Percentiles rank a stretch among this genome's conserved stretches.
phyloP scores from a whole-genome alignment of 352 stramenopile species.

The Pythium diclinum region DNA sequence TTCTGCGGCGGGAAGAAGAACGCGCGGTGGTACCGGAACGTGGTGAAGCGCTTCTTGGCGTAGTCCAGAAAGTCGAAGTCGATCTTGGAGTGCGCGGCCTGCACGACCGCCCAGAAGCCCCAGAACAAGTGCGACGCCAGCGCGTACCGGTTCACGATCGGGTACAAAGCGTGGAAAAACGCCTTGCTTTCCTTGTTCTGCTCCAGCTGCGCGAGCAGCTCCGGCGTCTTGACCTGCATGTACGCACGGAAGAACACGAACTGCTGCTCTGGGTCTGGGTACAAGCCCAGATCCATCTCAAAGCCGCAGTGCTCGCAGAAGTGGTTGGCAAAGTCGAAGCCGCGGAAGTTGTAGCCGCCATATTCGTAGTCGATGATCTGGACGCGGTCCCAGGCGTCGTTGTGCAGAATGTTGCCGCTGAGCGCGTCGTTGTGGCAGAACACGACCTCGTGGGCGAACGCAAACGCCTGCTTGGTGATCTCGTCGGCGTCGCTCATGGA shows the following conservation, averaged over 20 bases:
- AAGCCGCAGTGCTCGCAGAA: slow-evolving; percentile 95
- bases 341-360: slow-evolving; percentile 91
- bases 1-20: slow-evolving; percentile 45
- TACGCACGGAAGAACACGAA: slow-evolving; percentile 87
- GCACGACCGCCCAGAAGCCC: slow-evolving; percentile 93
- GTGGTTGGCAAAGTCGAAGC: slow-evolving; percentile 94
- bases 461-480: slow-evolving; percentile 70
- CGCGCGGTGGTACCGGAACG: slow-evolving; percentile 72
- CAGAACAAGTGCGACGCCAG: slow-evolving; percentile 92
- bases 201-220: slow-evolving; percentile 60
- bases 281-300: slow-evolving; percentile 85
- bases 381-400: slow-evolving; percentile 73
- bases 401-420: slow-evolving; percentile 84
- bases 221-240: slow-evolving; percentile 61
- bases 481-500: slow-evolving; percentile 47
- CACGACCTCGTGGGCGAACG: slow-evolving; percentile 78
- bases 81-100: slow-evolving; percentile 87
- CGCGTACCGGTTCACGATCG: slow-evolving; percentile 84
- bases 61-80: slow-evolving; percentile 90
- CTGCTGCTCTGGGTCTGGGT: slow-evolving; percentile 79
- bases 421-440: slow-evolving; percentile 95
- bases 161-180: slow-evolving; percentile 82
- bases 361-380: slow-evolving; percentile 97
- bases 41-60: slow-evolving; percentile 72
- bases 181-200: slow-evolving; percentile 72